These are phyloP conservation scores for Nakazawaea siamensis DNA, from an alignment of 805 yeast genomes.

Conservation along the genomic window DNA sequence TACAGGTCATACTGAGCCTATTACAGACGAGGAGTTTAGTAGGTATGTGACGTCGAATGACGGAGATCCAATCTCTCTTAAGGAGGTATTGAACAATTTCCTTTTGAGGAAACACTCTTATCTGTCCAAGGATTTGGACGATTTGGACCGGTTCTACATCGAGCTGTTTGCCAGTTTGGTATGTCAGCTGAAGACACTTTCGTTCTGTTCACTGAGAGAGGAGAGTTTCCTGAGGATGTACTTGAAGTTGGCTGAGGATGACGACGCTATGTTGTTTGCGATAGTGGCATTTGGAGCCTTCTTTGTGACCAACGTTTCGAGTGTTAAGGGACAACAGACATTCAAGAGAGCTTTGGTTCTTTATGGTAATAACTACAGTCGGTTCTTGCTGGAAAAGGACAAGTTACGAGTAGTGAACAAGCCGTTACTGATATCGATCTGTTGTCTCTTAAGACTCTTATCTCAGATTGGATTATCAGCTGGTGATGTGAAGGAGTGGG, in stretches of 20 bases:
- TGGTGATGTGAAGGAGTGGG: slow-evolving; percentile 6
- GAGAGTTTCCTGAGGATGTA: slow-evolving; percentile 1
- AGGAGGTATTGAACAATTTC: slow-evolving; percentile 2
- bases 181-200: neutral
- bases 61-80: slow-evolving; percentile 1
- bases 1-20: neutral
- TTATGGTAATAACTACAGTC: neutral
- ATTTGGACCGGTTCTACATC: slow-evolving; percentile 4
- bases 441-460: neutral
- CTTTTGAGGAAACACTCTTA: neutral
- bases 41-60: neutral
- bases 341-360: slow-evolving; percentile 2
- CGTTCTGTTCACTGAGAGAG: slow-evolving; percentile 2
- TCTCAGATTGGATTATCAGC: neutral
- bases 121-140: neutral
- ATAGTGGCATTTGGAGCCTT: slow-evolving; percentile 1
- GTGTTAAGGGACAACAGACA: neutral
- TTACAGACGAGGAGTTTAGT: slow-evolving; percentile 7
- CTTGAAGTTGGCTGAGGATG: neutral
- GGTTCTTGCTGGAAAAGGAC: slow-evolving; percentile 1
- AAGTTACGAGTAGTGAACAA: neutral
- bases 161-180: neutral
- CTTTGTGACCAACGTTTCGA: neutral
- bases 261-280: slow-evolving; percentile 1
- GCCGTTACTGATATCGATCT: neutral